Conservation (phyloP, 2,329 filamentous ascomycete genomes). For the Emergomyces pasteurianus region DNA sequence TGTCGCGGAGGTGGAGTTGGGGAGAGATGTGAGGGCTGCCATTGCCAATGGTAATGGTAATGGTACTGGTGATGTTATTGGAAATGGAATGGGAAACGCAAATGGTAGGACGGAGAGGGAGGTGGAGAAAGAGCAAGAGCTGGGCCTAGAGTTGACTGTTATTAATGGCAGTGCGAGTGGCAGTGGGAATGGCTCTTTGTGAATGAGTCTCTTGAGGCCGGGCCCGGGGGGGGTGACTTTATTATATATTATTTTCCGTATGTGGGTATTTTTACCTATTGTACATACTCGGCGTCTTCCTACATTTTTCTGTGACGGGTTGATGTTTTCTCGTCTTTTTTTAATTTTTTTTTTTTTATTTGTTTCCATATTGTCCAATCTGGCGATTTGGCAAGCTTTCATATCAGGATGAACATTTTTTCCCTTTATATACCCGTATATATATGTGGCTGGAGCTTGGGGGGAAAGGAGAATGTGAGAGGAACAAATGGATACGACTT, state of each 20-base stretch:
- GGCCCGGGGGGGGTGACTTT: too few species aligned
- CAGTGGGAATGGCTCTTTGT: neutral
- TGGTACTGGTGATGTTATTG: neutral
- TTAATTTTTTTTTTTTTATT: too few species aligned
- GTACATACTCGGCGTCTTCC: neutral
- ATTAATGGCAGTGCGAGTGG: neutral
- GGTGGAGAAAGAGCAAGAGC: neutral
- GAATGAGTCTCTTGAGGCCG: too few species aligned
- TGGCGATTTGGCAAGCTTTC: too few species aligned
- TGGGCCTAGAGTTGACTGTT: neutral
- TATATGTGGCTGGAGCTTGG: too few species aligned
- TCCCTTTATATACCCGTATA: too few species aligned
- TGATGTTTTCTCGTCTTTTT: neutral
- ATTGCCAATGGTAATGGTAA: neutral
- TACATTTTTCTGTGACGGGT: neutral
- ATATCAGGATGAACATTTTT: too few species aligned
- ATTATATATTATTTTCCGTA: too few species aligned
- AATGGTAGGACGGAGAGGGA: neutral
- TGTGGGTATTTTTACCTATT: neutral
- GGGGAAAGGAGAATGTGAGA: too few species aligned
- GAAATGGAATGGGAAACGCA: neutral
- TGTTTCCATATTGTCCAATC: too few species aligned
- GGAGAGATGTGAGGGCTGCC: neutral
- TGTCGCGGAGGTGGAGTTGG: conserved; percentile 2
- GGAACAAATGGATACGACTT: too few species aligned